Percentiles rank a stretch among this genome's conserved stretches.
Evolutionary conservation across 768 basidiomycete species (phyloP).

Genomic region (Glaciozyma martinii): DNA sequence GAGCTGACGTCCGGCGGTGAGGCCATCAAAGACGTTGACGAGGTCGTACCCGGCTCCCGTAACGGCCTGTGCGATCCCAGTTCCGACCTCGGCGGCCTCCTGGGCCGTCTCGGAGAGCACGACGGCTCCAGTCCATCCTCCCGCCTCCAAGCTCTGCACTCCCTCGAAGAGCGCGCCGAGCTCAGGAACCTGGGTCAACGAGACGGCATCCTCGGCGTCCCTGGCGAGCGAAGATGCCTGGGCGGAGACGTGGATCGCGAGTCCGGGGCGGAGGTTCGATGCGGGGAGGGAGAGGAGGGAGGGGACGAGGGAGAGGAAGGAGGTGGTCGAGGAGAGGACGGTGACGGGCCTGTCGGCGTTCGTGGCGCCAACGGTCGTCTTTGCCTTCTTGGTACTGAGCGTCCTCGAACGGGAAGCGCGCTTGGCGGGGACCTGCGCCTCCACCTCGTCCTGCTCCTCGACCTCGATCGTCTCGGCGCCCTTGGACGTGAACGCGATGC

Average conservation of each 20-base stretch:
- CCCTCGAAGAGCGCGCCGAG: conserved; percentile 56
- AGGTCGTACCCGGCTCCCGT: conserved; percentile 52
- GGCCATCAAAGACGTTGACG: conserved; percentile 84
- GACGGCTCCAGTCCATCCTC: conserved; percentile 52
- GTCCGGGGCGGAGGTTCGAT: conserved; percentile 54
- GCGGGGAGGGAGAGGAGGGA: conserved; percentile 64
- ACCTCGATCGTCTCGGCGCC: conserved; percentile 42
- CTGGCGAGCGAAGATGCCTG: conserved; percentile 52
- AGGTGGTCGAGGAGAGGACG: conserved; percentile 63
- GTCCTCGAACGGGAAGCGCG: not conserved
- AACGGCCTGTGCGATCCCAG: conserved; percentile 64
- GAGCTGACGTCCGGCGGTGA: conserved; percentile 65
- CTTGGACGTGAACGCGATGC: conserved; percentile 64
- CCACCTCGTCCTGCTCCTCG: conserved; percentile 48
- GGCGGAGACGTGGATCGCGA: conserved; percentile 75
- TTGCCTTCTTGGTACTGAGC: not conserved
- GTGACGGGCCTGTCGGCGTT: conserved; percentile 33
- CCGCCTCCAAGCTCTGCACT: conserved; percentile 49
- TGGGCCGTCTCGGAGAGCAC: conserved; percentile 76
- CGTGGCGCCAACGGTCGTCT: conserved; percentile 4
- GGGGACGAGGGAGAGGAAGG: conserved; percentile 72
- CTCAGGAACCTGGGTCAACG: conserved; percentile 65
- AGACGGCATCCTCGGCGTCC: conserved; percentile 39
- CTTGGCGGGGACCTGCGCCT: conserved; percentile 47
- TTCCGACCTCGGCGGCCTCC: conserved; percentile 62